Percentiles rank a stretch among this genome's conserved stretches.
These are phyloP conservation scores for Nakazawaea sp. DNA, from an alignment of 805 yeast genomes.

Conservation along the genomic window DNA sequence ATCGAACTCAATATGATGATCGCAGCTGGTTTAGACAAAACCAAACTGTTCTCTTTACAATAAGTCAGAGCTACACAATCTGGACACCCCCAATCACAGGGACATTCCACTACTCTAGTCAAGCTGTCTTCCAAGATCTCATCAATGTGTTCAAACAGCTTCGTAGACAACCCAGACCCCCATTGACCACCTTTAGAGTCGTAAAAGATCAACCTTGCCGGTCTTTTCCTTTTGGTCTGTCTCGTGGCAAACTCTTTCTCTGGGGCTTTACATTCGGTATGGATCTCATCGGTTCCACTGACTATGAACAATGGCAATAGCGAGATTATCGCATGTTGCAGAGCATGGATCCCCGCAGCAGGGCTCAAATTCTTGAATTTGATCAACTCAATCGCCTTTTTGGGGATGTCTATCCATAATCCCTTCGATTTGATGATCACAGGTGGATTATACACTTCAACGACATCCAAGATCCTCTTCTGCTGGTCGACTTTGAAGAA, in stretches of 20 bases:
- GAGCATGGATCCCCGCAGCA: conserved; percentile 96
- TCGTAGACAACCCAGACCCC: conserved; percentile 75
- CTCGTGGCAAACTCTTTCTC: conserved; percentile 87
- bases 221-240: conserved; percentile 67
- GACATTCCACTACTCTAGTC: conserved; percentile 56
- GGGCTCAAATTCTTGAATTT: conserved; percentile 51
- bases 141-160: conserved; percentile 75
- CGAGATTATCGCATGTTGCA: conserved; percentile 84
- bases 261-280: conserved; percentile 96
- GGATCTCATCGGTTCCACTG: conserved; percentile 70
- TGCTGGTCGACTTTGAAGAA: conserved; percentile 79
- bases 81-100: conserved; percentile 66
- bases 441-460: conserved; percentile 89
- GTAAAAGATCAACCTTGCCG: conserved; percentile 79
- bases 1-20: conserved; percentile 57
- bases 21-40: conserved; percentile 85
- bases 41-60: conserved; percentile 77
- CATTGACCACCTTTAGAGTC: conserved; percentile 77
- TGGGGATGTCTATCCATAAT: conserved; percentile 86
- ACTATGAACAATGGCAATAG: conserved; percentile 68
- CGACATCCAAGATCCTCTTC: conserved; percentile 82
- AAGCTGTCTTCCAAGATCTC: conserved; percentile 56
- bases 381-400: conserved; percentile 51
- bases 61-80: conserved; percentile 78
- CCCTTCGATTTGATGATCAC: conserved; percentile 66